These are phyloP conservation scores for Yamadazyma triangularis DNA, from an alignment of 1,139 yeast species.

Conservation along the genomic window DNA sequence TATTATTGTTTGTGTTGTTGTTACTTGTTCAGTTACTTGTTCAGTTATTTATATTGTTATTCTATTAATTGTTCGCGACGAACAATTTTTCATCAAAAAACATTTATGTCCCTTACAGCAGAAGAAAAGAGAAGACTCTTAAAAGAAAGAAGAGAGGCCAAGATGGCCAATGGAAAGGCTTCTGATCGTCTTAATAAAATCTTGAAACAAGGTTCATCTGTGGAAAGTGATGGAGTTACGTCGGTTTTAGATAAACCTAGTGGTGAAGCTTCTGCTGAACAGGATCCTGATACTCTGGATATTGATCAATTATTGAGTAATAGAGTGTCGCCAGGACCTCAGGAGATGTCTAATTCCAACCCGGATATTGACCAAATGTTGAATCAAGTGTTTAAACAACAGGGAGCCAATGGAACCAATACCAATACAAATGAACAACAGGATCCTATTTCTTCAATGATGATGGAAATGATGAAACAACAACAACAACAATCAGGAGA, in stretches of 20 bases:
- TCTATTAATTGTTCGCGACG: constrained; percentile 2
- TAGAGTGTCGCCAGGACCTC: constrained; percentile 10
- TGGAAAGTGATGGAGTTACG: constrained; percentile 23
- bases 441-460: constrained; percentile 31
- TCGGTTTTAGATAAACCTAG: constrained; percentile 32
- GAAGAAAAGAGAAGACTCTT: constrained; percentile 60
- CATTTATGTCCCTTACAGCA: constrained; percentile 36
- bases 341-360: constrained; percentile 4
- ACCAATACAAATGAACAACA: background rate
- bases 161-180: constrained; percentile 57
- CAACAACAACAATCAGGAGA: constrained; percentile 9
- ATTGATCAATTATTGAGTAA: constrained; percentile 13
- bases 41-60: too few species aligned
- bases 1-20: too few species aligned
- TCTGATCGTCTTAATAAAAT: constrained; percentile 49
- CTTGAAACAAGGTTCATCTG: constrained; percentile 38
- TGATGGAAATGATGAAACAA: constrained; percentile 21
- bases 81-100: constrained; percentile 1
- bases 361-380: constrained; percentile 33
- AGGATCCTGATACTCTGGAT: constrained; percentile 15
- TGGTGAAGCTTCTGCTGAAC: background rate
- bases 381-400: constrained; percentile 24
- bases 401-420: constrained; percentile 6
- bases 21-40: too few species aligned
- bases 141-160: constrained; percentile 69